These are phyloP conservation scores for Tetradesmus lagerheimii DNA, from an alignment of 139 green algal species.

Conservation along the genomic window DNA sequence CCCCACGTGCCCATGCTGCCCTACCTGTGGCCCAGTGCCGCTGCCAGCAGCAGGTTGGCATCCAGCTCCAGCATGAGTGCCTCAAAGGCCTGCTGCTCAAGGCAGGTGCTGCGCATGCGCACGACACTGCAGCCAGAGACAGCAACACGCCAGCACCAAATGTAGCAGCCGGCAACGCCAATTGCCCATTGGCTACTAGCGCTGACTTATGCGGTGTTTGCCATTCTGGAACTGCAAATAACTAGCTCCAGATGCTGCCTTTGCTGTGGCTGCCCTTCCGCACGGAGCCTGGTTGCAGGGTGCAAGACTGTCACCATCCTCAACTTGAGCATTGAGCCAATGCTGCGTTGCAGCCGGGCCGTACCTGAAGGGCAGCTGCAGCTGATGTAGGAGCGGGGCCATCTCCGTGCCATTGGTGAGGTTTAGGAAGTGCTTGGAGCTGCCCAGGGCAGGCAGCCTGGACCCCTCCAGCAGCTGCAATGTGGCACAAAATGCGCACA, in stretches of 20 bases:
- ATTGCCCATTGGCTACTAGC: no score
- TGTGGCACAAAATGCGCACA: not conserved
- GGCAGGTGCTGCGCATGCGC: constrained; percentile 72
- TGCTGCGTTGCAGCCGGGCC: not conserved
- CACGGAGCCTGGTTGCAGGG: no score
- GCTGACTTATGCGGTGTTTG: not conserved
- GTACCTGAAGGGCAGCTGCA: constrained; percentile 67
- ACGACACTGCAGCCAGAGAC: constrained; percentile 55
- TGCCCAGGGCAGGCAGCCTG: not conserved
- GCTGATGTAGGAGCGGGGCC: constrained; percentile 61
- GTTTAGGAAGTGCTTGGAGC: constrained; percentile 71
- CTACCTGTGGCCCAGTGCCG: constrained; percentile 75
- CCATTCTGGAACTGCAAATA: not conserved
- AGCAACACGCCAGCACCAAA: not conserved
- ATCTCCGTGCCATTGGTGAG: constrained; percentile 81
- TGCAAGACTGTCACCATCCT: no score
- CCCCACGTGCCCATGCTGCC: not conserved
- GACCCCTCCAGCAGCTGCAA: constrained; percentile 15
- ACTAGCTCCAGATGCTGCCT: not conserved
- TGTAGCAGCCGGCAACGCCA: no score
- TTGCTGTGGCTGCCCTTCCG: no score
- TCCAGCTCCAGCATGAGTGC: constrained; percentile 68
- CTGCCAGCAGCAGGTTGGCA: constrained; percentile 65
- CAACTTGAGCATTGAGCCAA: no score
- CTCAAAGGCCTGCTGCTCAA: constrained; percentile 80